Base-by-base conservation (phyloP, 2,329 filamentous ascomycete genomes). In the Chrysosphaeria jannelii region DNA sequence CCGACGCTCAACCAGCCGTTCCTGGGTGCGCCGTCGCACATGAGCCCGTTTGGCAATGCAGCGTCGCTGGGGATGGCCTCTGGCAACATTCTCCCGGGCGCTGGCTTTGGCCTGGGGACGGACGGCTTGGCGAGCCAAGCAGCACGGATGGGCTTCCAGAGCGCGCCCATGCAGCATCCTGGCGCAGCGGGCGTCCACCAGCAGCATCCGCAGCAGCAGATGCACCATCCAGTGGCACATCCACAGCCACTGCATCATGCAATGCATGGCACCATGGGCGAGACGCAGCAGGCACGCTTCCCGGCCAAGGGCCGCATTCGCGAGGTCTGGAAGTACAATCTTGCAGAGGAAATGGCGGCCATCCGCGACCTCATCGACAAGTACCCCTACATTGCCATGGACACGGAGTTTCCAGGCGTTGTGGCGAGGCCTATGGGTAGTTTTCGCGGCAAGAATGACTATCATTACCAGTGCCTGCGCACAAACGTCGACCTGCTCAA, bases 381-480 rank as follows among this genome's bases (percentile, higher is more conserved):
- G 37, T 93, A 88, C 43, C 75, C 78, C 20, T 93, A 88, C 41
- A 81, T 97, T 45, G 81, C 79, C 35, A 93, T 97, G 85, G 85
- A 97, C 41, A 91, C 85, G 13, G 81, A 93, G 41, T 97, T 97
- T 36, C 85, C 85, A n/a, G 85, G 85, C 27, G 78, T 97, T 25
- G 81, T 97, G 25, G 76, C 81, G 13, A 63, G 85, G 34, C 85
- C 85, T 2, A 93, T 97, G 56, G 85, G 85, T 23, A 65, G 70
- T 26, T 97, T 97, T 43, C 64, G 71, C 28, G 85, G 74, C 28
- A 93, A 91, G 48, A 85, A 78, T 33, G 81, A 91, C 37, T 97
- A 97, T 40, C 85, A 97, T 42, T 97, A 97, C 47, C 85, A 97
- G 51, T 93, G 81, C 29, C 56, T 97, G 22, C 72, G 85, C 30